Evolutionary conservation across 495 filamentous ascomycete species (phyloP).

Genomic region (Penicillium robsamsonii): DNA sequence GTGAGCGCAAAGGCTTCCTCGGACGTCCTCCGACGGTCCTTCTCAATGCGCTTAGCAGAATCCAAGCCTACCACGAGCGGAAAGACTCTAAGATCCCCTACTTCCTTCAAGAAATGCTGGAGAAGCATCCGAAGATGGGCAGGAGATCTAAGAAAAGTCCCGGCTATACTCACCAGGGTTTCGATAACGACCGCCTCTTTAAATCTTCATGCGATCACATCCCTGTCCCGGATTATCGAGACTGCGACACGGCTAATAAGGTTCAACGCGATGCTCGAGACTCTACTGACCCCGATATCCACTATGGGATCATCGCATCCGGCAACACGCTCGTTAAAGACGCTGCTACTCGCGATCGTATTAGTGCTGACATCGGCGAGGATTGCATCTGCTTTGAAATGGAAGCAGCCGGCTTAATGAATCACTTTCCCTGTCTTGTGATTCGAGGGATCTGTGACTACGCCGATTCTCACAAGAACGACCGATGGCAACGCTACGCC

Average conservation of each 20-base stretch:
- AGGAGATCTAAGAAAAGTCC: slow-evolving; percentile 4
- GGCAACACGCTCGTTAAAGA: slow-evolving; percentile 24
- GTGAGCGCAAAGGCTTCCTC: slow-evolving; percentile 13
- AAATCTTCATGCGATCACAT: slow-evolving; percentile 12
- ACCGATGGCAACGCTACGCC: slow-evolving; percentile 35
- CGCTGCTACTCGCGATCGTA: slow-evolving; percentile 13
- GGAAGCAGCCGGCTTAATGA: slow-evolving; percentile 41
- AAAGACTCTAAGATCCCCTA: slow-evolving; percentile 19
- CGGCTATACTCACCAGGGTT: slow-evolving; percentile 11
- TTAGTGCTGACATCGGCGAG: no score
- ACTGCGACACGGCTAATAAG: slow-evolving; percentile 15
- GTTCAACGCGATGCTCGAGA: slow-evolving; percentile 15
- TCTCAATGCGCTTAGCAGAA: slow-evolving; percentile 20
- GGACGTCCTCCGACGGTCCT: slow-evolving; percentile 24
- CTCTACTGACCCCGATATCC: slow-evolving; percentile 18
- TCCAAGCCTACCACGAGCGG: slow-evolving; percentile 24
- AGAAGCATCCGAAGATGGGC: slow-evolving; percentile 13
- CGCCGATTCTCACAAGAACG: slow-evolving; percentile 38
- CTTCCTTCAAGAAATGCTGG: slow-evolving; percentile 20
- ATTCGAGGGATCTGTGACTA: slow-evolving; percentile 42
- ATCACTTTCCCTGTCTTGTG: slow-evolving; percentile 35
- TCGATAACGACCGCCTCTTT: slow-evolving; percentile 16
- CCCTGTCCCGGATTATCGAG: slow-evolving; percentile 5
- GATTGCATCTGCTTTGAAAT: slow-evolving; percentile 32
- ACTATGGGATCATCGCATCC: slow-evolving; percentile 26